phyloP scores from a whole-genome alignment of 768 basidiomycete species.

The Lactifluus subvellereus region DNA sequence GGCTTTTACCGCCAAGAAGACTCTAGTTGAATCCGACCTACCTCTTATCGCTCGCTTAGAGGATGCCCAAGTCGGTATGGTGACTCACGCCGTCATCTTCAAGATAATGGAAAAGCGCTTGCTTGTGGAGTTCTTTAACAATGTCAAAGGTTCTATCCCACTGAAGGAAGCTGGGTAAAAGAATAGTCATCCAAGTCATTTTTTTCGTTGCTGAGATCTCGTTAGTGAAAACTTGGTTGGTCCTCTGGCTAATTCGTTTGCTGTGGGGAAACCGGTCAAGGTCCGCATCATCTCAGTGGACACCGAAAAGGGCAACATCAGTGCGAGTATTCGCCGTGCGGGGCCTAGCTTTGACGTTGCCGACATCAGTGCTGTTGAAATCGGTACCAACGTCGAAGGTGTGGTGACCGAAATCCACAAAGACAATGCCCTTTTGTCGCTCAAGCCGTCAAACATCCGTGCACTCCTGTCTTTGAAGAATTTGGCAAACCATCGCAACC shows the following conservation, averaged over 20 bases:
- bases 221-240: constrained; percentile 58
- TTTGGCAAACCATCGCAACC: constrained; percentile 70
- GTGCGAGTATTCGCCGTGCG: constrained; percentile 85
- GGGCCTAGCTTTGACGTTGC: constrained; percentile 43
- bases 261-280: constrained; percentile 76
- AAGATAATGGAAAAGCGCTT: constrained; percentile 75
- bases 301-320: constrained; percentile 52
- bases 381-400: constrained; percentile 70
- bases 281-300: constrained; percentile 71
- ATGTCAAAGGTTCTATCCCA: constrained; percentile 77
- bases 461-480: constrained; percentile 86
- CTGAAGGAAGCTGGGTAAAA: constrained; percentile 73
- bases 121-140: constrained; percentile 88
- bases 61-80: constrained; percentile 60
- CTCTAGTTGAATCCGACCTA: constrained; percentile 72
- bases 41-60: constrained; percentile 62
- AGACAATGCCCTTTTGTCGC: constrained; percentile 69
- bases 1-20: constrained; percentile 86
- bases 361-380: constrained; percentile 69
- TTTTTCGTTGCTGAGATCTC: neutral
- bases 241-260: constrained; percentile 58
- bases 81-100: constrained; percentile 80
- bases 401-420: constrained; percentile 77
- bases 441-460: constrained; percentile 62
- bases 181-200: neutral